A percentile compares a stretch with the other conserved stretches of the same genome.
Conservation (phyloP, 495 filamentous ascomycete species). For the Talaromyces liani region DNA sequence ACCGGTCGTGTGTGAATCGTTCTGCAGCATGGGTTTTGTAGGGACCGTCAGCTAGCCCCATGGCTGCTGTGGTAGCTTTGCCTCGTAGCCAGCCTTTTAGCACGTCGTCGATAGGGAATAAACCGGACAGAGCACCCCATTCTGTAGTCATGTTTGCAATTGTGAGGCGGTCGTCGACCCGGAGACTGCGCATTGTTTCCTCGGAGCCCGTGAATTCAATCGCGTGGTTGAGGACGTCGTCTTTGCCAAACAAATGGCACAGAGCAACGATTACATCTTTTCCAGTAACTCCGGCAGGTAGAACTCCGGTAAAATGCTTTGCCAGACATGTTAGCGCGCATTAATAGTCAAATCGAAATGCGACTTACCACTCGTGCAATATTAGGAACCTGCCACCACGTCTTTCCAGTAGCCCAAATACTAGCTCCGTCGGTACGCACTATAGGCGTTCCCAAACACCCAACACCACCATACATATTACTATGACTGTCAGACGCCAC, state of each 20-base stretch:
- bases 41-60: constrained; percentile 36
- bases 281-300: constrained; percentile 79
- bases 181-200: constrained; percentile 66
- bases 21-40: constrained; percentile 30
- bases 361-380: constrained; percentile 61
- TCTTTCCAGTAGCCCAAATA: constrained; percentile 79
- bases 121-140: constrained; percentile 73
- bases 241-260: constrained; percentile 79
- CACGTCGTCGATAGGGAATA: constrained; percentile 71
- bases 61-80: constrained; percentile 65
- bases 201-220: constrained; percentile 83
- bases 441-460: constrained; percentile 69
- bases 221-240: constrained; percentile 88
- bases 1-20: constrained; percentile 58
- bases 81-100: constrained; percentile 68
- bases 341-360: neutral
- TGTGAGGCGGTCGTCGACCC: constrained; percentile 70
- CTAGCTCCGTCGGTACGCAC: constrained; percentile 81
- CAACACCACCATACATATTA: constrained; percentile 89
- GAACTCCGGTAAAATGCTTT: constrained; percentile 51
- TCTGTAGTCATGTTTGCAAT: constrained; percentile 97
- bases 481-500: constrained; percentile 79
- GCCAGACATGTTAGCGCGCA: neutral
- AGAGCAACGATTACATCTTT: constrained; percentile 94
- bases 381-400: constrained; percentile 88